phyloP scores from a whole-genome alignment of 2,329 filamentous ascomycete genomes.

The Pyrenochaeta sp. region DNA sequence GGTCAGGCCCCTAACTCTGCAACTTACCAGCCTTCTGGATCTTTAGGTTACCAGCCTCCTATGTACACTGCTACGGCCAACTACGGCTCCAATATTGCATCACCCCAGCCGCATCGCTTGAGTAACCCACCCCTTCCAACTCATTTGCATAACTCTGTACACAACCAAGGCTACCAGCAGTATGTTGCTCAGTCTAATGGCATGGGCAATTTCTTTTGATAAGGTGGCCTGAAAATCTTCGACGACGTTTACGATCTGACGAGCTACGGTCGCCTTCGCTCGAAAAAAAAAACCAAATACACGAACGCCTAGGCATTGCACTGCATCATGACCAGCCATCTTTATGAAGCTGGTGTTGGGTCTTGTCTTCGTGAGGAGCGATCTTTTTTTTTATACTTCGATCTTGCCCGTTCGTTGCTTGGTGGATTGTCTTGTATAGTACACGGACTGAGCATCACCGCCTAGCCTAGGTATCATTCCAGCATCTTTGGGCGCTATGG shows the following conservation, averaged over 20 bases:
- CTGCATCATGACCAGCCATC: conserved; percentile 31
- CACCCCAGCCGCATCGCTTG: conserved; percentile 46
- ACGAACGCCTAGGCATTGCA: conserved; percentile 26
- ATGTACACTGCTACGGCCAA: conserved; percentile 48
- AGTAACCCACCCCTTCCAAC: conserved; percentile 48
- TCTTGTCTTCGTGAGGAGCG: conserved; percentile 25
- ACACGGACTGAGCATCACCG: conserved; percentile 43
- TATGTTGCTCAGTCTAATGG: conserved; percentile 43
- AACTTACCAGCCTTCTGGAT: conserved; percentile 5
- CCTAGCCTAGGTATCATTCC: conserved; percentile 40
- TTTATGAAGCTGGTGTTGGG: conserved; percentile 32
- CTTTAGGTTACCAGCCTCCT: conserved; percentile 34
- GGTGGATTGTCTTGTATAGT: conserved; percentile 47
- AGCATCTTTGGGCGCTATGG: conserved; percentile 43
- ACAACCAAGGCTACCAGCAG: conserved; percentile 52
- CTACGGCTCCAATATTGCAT: conserved; percentile 47
- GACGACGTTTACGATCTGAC: conserved; percentile 61
- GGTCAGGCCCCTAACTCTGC: conserved; percentile 21
- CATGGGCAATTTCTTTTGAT: conserved; percentile 56
- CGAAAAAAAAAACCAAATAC: conserved; percentile 16
- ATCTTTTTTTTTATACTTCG: conserved; percentile 38
- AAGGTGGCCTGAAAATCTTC: conserved; percentile 22
- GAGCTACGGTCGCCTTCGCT: conserved; percentile 53
- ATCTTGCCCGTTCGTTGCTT: conserved; percentile 31
- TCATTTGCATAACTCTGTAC: conserved; percentile 48